These are phyloP conservation scores for Cutaneotrichosporon cutaneum DNA, from an alignment of 1,284 basidiomycete species.

Conservation along the genomic window DNA sequence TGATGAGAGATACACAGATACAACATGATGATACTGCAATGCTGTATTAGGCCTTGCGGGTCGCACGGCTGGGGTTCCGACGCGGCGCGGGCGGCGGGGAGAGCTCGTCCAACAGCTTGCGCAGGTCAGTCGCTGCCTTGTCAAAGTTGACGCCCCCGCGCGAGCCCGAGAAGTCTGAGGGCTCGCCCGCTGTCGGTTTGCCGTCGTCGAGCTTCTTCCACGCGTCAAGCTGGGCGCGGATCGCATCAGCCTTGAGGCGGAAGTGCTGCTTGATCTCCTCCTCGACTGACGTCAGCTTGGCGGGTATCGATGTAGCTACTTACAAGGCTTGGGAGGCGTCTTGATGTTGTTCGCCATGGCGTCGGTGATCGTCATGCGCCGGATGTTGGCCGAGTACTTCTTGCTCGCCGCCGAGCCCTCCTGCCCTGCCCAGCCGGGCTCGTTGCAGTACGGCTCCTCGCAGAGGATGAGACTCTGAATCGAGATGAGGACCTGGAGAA, in stretches of 20 bases:
- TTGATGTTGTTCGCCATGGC: conserved; percentile 73
- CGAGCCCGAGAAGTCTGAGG: neutral
- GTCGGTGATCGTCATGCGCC: conserved; percentile 80
- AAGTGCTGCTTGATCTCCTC: conserved; percentile 86
- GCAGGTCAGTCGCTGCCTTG: conserved; percentile 24
- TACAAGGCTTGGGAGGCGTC: conserved; percentile 61
- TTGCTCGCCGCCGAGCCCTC: conserved; percentile 60
- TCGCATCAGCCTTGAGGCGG: conserved; percentile 71
- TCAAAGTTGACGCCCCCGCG: conserved; percentile 21
- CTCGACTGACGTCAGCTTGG: conserved; percentile 63
- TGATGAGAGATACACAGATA: conserved; percentile 3
- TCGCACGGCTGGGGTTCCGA: neutral
- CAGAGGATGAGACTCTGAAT: conserved; percentile 90
- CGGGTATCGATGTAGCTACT: conserved; percentile 10
- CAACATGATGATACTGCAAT: neutral
- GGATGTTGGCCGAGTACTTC: conserved; percentile 67
- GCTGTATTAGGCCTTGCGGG: conserved; percentile 3
- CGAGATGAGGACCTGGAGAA: conserved; percentile 77
- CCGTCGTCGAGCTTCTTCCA: conserved; percentile 52
- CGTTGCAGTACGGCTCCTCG: conserved; percentile 83
- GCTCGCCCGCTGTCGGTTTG: conserved; percentile 12
- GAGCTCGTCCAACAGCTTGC: conserved; percentile 32
- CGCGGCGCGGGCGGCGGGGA: neutral
- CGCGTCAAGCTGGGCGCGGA: conserved; percentile 70
- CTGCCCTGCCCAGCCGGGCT: conserved; percentile 76